phyloP scores from a whole-genome alignment of 495 filamentous ascomycete species.

The Hamigera avellanea region DNA sequence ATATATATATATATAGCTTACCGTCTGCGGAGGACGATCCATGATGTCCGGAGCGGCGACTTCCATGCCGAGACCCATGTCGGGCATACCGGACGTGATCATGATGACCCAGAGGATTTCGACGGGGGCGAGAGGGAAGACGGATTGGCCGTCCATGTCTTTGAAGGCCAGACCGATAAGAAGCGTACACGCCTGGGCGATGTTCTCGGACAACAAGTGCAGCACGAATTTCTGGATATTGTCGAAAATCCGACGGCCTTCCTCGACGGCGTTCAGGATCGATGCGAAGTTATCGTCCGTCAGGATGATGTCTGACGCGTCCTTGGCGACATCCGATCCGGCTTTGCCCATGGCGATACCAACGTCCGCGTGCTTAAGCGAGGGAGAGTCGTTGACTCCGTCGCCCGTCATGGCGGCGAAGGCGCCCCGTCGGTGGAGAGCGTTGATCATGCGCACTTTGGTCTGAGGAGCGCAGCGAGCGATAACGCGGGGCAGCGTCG shows the following conservation, averaged over 20 bases:
- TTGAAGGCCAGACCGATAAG: constrained; percentile 55
- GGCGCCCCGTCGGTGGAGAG: constrained; percentile 60
- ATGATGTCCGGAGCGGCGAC: constrained; percentile 47
- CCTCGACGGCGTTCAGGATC: constrained; percentile 53
- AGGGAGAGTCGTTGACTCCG: constrained; percentile 86
- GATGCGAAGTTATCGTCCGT: constrained; percentile 67
- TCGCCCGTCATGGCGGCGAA: constrained; percentile 91
- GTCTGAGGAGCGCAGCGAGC: constrained; percentile 56
- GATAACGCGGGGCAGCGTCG: constrained; percentile 51
- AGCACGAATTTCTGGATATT: constrained; percentile 60
- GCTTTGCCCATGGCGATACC: constrained; percentile 71
- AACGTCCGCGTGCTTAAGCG: constrained; percentile 75
- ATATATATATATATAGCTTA: background rate
- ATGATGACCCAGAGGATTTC: constrained; percentile 61
- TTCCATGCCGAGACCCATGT: constrained; percentile 57
- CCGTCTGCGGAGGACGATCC: constrained; percentile 41
- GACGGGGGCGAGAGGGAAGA: constrained; percentile 52
- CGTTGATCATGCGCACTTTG: constrained; percentile 58
- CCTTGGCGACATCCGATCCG: constrained; percentile 69
- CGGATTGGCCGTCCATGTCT: constrained; percentile 40
- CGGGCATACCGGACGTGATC: constrained; percentile 50
- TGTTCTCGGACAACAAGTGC: constrained; percentile 51
- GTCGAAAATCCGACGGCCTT: constrained; percentile 54
- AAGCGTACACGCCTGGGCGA: constrained; percentile 48
- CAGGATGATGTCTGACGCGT: constrained; percentile 62